Conservation (phyloP, 441 rosid genomes). For the Jatropha multifida region DNA sequence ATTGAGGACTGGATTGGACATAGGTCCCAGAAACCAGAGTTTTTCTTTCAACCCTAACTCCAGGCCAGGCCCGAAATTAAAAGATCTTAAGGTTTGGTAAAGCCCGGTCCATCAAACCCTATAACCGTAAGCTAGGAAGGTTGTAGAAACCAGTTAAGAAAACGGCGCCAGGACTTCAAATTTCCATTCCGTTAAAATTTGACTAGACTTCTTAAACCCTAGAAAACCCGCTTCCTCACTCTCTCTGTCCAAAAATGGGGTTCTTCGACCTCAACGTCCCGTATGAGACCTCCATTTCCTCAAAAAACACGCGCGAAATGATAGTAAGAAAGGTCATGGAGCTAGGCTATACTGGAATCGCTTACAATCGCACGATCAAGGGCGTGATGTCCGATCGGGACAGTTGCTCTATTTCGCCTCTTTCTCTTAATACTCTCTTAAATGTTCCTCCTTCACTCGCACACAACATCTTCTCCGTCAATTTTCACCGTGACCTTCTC, state of each 20-base stretch:
- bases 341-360: conserved; percentile 83
- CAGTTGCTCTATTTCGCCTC: conserved; percentile 62
- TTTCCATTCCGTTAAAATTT: background rate
- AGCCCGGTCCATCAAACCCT: background rate
- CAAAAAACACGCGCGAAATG: conserved; percentile 49
- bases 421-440: conserved; percentile 65
- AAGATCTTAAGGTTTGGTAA: no score
- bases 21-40: no score
- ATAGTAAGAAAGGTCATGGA: conserved; percentile 75
- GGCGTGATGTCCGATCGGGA: conserved; percentile 82
- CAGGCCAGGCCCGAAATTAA: no score
- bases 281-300: conserved; percentile 38
- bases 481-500: conserved; percentile 75
- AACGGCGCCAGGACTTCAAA: conserved; percentile 14
- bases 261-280: conserved; percentile 87
- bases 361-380: conserved; percentile 64
- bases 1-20: no score
- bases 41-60: no score
- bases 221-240: background rate
- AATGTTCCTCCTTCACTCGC: conserved; percentile 57
- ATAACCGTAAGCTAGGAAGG: background rate
- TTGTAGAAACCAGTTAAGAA: background rate
- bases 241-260: conserved; percentile 36
- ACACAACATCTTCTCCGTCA: conserved; percentile 42
- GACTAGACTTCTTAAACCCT: conserved; percentile 17